These are phyloP conservation scores for Arthroderma sp. DNA, from an alignment of 2,329 filamentous ascomycete species.

Conservation along the genomic window DNA sequence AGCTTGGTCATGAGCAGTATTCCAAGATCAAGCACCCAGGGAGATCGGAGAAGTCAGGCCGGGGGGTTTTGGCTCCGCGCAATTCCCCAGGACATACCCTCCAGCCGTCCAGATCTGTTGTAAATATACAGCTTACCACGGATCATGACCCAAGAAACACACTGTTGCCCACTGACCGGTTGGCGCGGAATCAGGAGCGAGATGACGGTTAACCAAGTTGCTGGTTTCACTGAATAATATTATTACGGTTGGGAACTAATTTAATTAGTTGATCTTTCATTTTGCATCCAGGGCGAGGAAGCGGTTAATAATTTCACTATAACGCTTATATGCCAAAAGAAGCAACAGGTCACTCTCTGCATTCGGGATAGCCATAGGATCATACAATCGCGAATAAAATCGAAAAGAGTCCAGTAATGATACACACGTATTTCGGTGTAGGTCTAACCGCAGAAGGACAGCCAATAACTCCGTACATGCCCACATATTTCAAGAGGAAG, in stretches of 20 bases:
- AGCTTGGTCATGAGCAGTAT: background rate
- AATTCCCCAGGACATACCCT: background rate
- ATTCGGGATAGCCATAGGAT: background rate
- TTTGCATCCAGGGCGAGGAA: background rate
- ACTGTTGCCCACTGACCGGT: background rate
- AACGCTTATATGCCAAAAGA: background rate
- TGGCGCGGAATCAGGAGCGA: background rate
- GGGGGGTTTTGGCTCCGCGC: background rate
- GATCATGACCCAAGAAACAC: background rate
- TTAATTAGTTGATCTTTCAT: constrained; percentile 2
- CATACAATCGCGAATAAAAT: background rate
- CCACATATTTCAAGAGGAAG: background rate
- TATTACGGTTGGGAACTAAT: background rate
- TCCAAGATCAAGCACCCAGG: background rate
- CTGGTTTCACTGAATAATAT: background rate
- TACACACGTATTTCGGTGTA: constrained; percentile 1
- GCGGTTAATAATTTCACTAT: background rate
- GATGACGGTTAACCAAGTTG: background rate
- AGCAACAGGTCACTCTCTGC: background rate
- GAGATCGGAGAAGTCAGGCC: background rate
- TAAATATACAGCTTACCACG: background rate
- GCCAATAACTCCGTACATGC: constrained; percentile 6
- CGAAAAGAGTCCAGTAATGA: background rate
- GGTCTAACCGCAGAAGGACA: background rate
- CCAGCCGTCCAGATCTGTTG: background rate